Conservation (phyloP, 176 grass and related monocot species). For the Cenchrus purpureus region DNA sequence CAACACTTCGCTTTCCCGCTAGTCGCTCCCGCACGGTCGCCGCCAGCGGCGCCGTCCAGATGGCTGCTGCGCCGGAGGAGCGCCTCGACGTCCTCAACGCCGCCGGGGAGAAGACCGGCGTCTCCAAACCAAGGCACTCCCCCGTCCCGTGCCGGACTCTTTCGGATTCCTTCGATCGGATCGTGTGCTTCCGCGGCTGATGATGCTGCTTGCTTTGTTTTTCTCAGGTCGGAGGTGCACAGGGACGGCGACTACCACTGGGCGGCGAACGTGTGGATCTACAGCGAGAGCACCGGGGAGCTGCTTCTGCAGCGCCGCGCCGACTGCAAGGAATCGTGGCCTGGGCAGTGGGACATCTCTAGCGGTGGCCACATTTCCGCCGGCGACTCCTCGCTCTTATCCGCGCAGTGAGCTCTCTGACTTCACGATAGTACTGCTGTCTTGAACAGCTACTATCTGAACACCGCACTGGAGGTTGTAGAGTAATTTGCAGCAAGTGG, state of each 20-base stretch:
- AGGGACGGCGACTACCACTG: conserved; percentile 82
- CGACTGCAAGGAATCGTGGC: conserved; percentile 96
- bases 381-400: conserved; percentile 82
- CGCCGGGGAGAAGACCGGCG: conserved; percentile 79
- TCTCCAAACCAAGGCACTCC: conserved; percentile 78
- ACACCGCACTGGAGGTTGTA: neutral
- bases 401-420: conserved; percentile 58
- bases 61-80: conserved; percentile 63
- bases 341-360: conserved; percentile 89
- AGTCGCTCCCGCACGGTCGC: neutral
- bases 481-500: neutral
- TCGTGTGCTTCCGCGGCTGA: neutral
- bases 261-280: conserved; percentile 90
- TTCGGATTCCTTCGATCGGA: conserved; percentile 20
- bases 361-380: conserved; percentile 85
- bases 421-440: neutral
- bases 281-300: conserved; percentile 83
- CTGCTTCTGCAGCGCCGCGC: conserved; percentile 82
- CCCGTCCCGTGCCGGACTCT: neutral
- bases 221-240: conserved; percentile 71
- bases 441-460: neutral
- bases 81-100: conserved; percentile 76
- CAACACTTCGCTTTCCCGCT: neutral
- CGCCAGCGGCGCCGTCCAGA: neutral
- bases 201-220: neutral